Base-by-base conservation (phyloP, 2,329 filamentous ascomycete genomes). In the Xylaria hypoxylon region DNA sequence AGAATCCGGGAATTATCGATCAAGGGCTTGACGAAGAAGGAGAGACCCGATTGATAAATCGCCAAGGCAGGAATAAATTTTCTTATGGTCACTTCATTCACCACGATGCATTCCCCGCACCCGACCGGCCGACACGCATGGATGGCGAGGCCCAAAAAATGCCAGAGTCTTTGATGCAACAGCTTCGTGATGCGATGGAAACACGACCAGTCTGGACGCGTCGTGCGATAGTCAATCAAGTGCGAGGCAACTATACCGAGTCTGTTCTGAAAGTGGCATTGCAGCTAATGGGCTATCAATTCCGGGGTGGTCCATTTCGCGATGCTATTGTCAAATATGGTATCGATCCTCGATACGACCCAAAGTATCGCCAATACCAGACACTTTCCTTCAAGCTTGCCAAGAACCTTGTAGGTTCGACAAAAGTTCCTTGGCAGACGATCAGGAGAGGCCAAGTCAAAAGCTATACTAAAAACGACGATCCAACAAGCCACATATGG, bases 251-350 rank as follows among this genome's bases (percentile, higher is more conserved):
- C 53, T 81, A 83, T 28, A 82, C 84, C 66, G 87, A 83, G 77
- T 86, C 86, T 64, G 79, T 86, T 47, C 79, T 97, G 67, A 91
- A 93, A 73, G 87, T 91, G 75, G 92, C 92, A 52, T 87, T 94
- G 59, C 91, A 93, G 69, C 95, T 96, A 73, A 89, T 93, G 4
- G 94, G 92, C 8, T 99, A 97, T 80, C 93, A 94, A 79, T 97
- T 98, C 84, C 91, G 92, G 65, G 93, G 92, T 24, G 96, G 96
- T 0, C 94, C 96, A 0, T 99, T 93, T 91, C 88, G 93, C 69
- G 94, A 98, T 77, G 90, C 92, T 2, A 89, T 97, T 60, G 88
- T 97, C 69, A 89, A 87, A 52, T 96, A 94, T 77, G 95, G 95
- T 10, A 80, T 97, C 22, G 96, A 99, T 76, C 96, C 96, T 2